Conservation (phyloP, 2,329 filamentous ascomycete genomes). For the Xylariaceae sp. region DNA sequence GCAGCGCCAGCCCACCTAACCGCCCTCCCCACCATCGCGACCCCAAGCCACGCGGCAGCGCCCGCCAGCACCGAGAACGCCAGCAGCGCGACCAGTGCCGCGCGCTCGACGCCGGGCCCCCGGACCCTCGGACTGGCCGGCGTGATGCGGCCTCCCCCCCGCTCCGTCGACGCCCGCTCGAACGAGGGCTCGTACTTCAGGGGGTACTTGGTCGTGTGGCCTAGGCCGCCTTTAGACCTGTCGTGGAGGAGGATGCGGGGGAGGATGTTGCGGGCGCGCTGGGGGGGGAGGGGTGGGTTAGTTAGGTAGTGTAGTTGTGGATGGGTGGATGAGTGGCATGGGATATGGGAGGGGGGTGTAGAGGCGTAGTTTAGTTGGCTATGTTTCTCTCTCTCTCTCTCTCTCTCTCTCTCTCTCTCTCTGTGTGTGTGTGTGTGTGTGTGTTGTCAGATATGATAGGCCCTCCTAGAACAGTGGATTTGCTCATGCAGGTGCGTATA, state of each 20-base stretch:
- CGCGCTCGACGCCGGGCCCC: slow-evolving; percentile 39
- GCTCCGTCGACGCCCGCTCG: slow-evolving; percentile 41
- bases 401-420: no score
- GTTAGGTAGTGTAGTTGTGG: background rate
- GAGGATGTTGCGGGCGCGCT: slow-evolving; percentile 56
- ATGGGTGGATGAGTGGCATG: background rate
- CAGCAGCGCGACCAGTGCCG: slow-evolving; percentile 29
- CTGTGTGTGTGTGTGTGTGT: no score
- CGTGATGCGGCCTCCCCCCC: no score
- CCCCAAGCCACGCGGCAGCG: slow-evolving; percentile 13
- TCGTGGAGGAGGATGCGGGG: slow-evolving; percentile 65
- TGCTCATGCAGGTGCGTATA: no score
- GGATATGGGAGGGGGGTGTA: background rate
- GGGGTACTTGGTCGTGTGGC: slow-evolving; percentile 65
- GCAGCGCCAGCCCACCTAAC: background rate
- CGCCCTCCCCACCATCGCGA: slow-evolving; percentile 1
- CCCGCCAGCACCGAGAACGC: slow-evolving; percentile 16
- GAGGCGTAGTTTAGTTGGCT: no score
- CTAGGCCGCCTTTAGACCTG: slow-evolving; percentile 60
- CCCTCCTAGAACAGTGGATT: no score
- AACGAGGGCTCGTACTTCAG: slow-evolving; percentile 68
- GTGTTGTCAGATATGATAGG: no score
- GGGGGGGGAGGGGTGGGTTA: slow-evolving; percentile 3
- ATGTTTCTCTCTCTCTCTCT: no score
- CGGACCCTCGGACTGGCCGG: slow-evolving; percentile 34